Percentiles rank a stretch among this genome's conserved stretches.
phyloP scores from a whole-genome alignment of 2,329 filamentous ascomycete genomes.

The Pseudocercospora fuligena region DNA sequence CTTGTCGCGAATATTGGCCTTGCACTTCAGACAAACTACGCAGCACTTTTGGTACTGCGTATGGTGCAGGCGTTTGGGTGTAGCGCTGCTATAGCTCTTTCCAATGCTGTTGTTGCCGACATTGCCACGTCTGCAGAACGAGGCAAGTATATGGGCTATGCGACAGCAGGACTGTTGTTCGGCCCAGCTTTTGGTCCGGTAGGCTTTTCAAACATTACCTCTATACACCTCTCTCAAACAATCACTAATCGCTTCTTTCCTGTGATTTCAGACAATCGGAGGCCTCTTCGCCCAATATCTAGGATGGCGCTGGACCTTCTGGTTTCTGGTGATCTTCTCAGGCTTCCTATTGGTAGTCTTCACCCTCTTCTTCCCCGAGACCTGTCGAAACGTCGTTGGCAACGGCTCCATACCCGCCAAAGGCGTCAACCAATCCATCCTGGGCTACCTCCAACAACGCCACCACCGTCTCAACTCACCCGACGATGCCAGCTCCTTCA shows the following conservation, averaged over 20 bases:
- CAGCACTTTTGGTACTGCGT: constrained; percentile 34
- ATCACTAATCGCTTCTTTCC: not conserved
- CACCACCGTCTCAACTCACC: constrained; percentile 19
- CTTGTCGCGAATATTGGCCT: constrained; percentile 34
- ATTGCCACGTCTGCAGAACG: constrained; percentile 43
- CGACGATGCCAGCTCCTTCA: constrained; percentile 12
- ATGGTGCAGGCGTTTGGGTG: constrained; percentile 50
- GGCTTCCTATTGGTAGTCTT: constrained; percentile 39
- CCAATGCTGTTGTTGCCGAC: constrained; percentile 43
- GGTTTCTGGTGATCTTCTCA: constrained; percentile 51
- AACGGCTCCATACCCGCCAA: constrained; percentile 41
- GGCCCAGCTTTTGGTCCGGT: constrained; percentile 28
- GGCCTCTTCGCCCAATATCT: constrained; percentile 43
- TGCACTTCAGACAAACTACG: constrained; percentile 35
- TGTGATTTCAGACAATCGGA: constrained; percentile 32
- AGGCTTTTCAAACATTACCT: not conserved
- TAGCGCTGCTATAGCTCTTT: constrained; percentile 46
- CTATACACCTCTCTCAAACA: not conserved
- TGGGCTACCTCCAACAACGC: constrained; percentile 33
- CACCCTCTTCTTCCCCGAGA: constrained; percentile 44
- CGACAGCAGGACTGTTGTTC: constrained; percentile 30
- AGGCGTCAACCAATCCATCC: constrained; percentile 36
- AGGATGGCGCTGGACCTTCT: constrained; percentile 46
- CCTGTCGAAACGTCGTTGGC: constrained; percentile 48
- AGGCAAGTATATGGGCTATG: constrained; percentile 47